Conservation (phyloP, 169 alveolate species). For the Cryptosporidium felis region DNA sequence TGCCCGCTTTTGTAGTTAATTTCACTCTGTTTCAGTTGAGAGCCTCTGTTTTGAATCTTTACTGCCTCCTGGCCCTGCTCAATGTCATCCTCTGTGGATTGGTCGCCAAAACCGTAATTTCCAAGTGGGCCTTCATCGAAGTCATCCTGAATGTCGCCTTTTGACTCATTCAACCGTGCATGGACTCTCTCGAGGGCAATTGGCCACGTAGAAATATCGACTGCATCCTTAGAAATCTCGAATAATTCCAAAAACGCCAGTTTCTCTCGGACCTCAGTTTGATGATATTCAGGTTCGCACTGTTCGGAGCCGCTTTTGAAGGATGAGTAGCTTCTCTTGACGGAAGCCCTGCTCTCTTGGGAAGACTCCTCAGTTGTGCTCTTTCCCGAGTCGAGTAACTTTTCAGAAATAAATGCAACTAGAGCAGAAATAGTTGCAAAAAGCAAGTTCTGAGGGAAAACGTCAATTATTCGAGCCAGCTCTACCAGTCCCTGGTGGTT, state of each 20-base stretch:
- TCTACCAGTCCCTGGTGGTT: not conserved
- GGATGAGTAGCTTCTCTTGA: conserved; percentile 28
- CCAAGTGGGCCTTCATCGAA: not conserved
- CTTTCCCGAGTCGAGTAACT: not conserved
- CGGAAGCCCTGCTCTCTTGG: not conserved
- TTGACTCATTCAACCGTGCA: not conserved
- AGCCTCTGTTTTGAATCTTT: not conserved
- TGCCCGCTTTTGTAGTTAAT: not conserved
- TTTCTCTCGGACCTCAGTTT: too few species aligned
- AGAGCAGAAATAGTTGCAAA: conserved; percentile 1
- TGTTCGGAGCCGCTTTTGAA: not conserved
- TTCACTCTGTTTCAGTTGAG: not conserved
- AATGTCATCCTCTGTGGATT: not conserved
- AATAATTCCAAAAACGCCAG: not conserved
- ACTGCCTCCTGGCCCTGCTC: not conserved
- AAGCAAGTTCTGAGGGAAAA: not conserved
- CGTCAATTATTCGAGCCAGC: not conserved
- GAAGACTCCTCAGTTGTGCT: not conserved
- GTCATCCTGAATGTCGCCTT: not conserved
- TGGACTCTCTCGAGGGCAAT: not conserved
- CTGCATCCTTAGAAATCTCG: not conserved
- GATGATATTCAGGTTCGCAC: too few species aligned
- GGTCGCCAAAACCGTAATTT: not conserved
- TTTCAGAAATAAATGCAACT: conserved; percentile 10
- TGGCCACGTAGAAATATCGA: conserved; percentile 42